Percentiles rank a stretch among this genome's conserved stretches.
Evolutionary conservation across 257 asterid species (phyloP).

Genomic region (Hygrophila difformis): DNA sequence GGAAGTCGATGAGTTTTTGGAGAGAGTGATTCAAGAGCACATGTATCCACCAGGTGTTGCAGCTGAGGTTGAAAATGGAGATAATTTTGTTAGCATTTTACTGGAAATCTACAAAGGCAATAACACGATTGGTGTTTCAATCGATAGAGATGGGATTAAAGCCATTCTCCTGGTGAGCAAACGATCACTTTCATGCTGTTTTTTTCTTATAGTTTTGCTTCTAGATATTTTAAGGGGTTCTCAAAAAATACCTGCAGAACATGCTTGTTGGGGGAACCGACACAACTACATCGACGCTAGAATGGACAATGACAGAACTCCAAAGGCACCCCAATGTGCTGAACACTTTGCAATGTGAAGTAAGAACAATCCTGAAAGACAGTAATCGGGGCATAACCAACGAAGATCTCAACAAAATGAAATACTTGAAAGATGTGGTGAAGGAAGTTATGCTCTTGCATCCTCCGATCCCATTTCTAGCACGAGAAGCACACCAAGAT

Average conservation of each 20-base stretch:
- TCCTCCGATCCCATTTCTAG: conserved; percentile 27
- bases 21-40: conserved; percentile 29
- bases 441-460: conserved; percentile 34
- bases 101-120: conserved; percentile 18
- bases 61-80: neutral
- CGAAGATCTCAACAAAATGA: conserved; percentile 34
- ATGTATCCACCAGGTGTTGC: neutral
- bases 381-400: conserved; percentile 23
- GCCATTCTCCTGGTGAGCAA: conserved; percentile 32
- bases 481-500: conserved; percentile 20
- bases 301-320: conserved; percentile 50
- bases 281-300: conserved; percentile 24
- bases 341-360: conserved; percentile 26
- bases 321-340: conserved; percentile 26
- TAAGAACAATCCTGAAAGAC: conserved; percentile 14
- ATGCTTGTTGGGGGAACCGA: conserved; percentile 41
- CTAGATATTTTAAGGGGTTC: neutral
- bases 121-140: conserved; percentile 13
- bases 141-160: conserved; percentile 31
- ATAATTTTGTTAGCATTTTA: conserved; percentile 32
- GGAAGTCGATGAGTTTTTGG: conserved; percentile 39
- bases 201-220: too few species aligned
- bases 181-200: neutral
- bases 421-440: conserved; percentile 32
- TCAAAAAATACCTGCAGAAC: conserved; percentile 20